Evolutionary conservation across 192 early-diverging fungal species (phyloP).

Genomic region (Coemansia erecta): DNA sequence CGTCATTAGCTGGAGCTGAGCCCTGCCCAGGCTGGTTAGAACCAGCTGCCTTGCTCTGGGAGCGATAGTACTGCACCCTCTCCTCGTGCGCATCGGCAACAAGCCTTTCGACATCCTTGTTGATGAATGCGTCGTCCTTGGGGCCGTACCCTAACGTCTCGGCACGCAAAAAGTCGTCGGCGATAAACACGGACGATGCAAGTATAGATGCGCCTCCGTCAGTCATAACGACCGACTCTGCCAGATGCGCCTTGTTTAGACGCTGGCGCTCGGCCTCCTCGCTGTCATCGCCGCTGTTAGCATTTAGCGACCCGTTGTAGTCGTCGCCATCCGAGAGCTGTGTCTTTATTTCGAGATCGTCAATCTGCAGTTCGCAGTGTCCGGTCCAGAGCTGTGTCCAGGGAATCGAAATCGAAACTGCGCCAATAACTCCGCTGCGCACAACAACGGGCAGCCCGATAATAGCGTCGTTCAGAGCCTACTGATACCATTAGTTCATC

Average conservation of each 20-base stretch:
- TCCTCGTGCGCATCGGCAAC: slow-evolving; percentile 50
- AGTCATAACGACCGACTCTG: slow-evolving; percentile 45
- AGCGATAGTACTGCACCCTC: slow-evolving; percentile 36
- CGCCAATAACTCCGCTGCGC: slow-evolving; percentile 63
- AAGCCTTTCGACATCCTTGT: slow-evolving; percentile 53
- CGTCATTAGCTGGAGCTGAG: not conserved
- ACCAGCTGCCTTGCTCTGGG: slow-evolving; percentile 5
- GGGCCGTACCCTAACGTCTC: slow-evolving; percentile 61
- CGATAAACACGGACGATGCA: slow-evolving; percentile 82
- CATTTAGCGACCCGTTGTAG: slow-evolving; percentile 7
- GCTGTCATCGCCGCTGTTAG: slow-evolving; percentile 9
- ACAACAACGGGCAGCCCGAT: slow-evolving; percentile 70
- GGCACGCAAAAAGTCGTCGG: slow-evolving; percentile 79
- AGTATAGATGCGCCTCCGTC: slow-evolving; percentile 66
- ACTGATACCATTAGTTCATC: slow-evolving; percentile 9
- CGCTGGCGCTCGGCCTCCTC: slow-evolving; percentile 13
- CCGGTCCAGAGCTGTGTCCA: slow-evolving; percentile 86
- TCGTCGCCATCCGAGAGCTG: slow-evolving; percentile 20
- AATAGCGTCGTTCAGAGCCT: slow-evolving; percentile 75
- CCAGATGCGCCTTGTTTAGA: slow-evolving; percentile 15
- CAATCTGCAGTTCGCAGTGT: slow-evolving; percentile 69
- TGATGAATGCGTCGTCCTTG: slow-evolving; percentile 58
- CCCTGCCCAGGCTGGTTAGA: not conserved
- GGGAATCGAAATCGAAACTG: slow-evolving; percentile 70
- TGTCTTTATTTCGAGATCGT: slow-evolving; percentile 61